Conservation (phyloP, 2,329 filamentous ascomycete species). For the Penicillium sumatraense region DNA sequence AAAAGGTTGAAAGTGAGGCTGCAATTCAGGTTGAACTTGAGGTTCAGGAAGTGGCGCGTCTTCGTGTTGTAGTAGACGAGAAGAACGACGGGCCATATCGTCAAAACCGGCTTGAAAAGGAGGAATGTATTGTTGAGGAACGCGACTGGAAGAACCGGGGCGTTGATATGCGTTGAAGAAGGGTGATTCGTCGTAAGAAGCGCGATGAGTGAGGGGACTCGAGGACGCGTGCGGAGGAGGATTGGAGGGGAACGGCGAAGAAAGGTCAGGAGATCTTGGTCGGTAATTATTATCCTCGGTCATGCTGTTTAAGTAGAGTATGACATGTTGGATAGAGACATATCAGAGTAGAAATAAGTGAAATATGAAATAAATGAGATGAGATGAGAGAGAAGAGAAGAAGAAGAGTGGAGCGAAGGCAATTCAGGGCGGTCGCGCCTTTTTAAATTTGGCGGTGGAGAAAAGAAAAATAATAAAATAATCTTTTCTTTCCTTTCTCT, state of each 20-base stretch:
- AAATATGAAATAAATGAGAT: not conserved
- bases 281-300: slow-evolving; percentile 53
- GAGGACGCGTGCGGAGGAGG: slow-evolving; percentile 35
- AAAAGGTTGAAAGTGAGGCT: no score
- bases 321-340: not conserved
- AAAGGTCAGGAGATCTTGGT: slow-evolving; percentile 56
- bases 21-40: slow-evolving; percentile 6
- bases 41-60: slow-evolving; percentile 30
- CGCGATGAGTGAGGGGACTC: slow-evolving; percentile 42
- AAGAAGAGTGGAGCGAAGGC: slow-evolving; percentile 9
- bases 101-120: slow-evolving; percentile 31
- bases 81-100: slow-evolving; percentile 51
- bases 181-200: slow-evolving; percentile 52
- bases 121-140: slow-evolving; percentile 43
- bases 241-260: slow-evolving; percentile 50
- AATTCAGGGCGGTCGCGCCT: slow-evolving; percentile 30
- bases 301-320: slow-evolving; percentile 36
- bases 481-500: not conserved
- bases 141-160: slow-evolving; percentile 29
- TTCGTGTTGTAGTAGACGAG: slow-evolving; percentile 41
- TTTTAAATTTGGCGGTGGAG: slow-evolving; percentile 39
- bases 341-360: no score
- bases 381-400: not conserved
- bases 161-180: slow-evolving; percentile 47
- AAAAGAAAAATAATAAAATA: not conserved